Percentiles rank a stretch among this genome's conserved stretches.
These are phyloP conservation scores for Chenopodium suecicum DNA, from an alignment of 148 eudicot genomes.

Conservation along the genomic window DNA sequence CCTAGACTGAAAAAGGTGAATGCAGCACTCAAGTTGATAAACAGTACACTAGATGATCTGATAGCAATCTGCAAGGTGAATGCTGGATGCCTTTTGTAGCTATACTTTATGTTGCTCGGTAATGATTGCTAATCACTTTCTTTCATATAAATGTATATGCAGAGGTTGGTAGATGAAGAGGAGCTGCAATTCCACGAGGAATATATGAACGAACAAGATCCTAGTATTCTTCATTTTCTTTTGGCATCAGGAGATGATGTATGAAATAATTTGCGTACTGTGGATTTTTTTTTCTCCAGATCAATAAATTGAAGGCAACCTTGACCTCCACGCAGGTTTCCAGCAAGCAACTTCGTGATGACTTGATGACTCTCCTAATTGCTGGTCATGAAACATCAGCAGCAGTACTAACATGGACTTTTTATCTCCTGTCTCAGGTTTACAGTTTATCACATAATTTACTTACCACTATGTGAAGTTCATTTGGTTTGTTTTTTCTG, in stretches of 20 bases:
- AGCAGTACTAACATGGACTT: constrained; percentile 97
- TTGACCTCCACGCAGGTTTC: constrained; percentile 58
- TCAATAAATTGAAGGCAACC: constrained; percentile 8
- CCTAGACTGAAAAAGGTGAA: constrained; percentile 81
- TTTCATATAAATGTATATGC: constrained; percentile 32
- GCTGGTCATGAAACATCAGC: constrained; percentile 99
- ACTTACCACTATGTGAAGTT: background rate
- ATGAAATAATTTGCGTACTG: constrained; percentile 18
- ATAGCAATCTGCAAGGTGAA: constrained; percentile 93
- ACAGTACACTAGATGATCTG: constrained; percentile 71
- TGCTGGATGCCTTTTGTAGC: constrained; percentile 7
- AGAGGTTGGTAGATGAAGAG: constrained; percentile 97
- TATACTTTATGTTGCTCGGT: constrained; percentile 2
- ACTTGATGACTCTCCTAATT: constrained; percentile 93
- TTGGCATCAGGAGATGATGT: constrained; percentile 98
- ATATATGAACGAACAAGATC: constrained; percentile 95
- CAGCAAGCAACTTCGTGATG: constrained; percentile 99
- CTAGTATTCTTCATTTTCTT: constrained; percentile 97
- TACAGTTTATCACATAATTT: background rate
- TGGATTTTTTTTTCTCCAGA: constrained; percentile 11
- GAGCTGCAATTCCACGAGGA: constrained; percentile 93
- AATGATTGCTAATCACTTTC: constrained; percentile 8
- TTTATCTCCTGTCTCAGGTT: constrained; percentile 92
- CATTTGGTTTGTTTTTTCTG: background rate
- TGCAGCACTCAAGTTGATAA: constrained; percentile 81